Evolutionary conservation across 2,329 filamentous ascomycete genomes (phyloP).

Genomic region (Escovopsis sp.): DNA sequence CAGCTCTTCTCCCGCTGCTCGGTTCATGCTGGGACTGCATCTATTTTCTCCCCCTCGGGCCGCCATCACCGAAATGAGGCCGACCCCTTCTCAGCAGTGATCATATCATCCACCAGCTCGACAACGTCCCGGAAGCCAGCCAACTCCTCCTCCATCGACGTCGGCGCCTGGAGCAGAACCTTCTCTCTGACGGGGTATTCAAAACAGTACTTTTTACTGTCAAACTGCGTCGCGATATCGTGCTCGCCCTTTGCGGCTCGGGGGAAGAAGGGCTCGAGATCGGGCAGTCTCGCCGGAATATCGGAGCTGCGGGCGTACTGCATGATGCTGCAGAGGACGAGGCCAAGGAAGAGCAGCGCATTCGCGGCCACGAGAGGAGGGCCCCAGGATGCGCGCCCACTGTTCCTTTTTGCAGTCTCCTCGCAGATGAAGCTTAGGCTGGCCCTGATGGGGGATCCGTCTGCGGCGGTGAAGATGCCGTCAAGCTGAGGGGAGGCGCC

Average conservation of each 20-base stretch:
- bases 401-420: constrained; percentile 1
- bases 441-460: constrained; percentile 3
- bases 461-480: constrained; percentile 2
- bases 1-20: too few relatives aligned
- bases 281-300: too few relatives aligned
- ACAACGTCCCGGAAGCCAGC: constrained; percentile 32
- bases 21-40: too few relatives aligned
- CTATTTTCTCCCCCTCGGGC: too few relatives aligned
- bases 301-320: constrained; percentile 1
- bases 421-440: constrained; percentile 6
- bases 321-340: constrained; percentile 2
- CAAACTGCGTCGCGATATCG: too few relatives aligned
- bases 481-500: background rate
- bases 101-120: constrained; percentile 29
- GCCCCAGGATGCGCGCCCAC: constrained; percentile 2
- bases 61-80: too few relatives aligned
- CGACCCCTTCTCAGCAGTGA: constrained; percentile 28
- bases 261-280: too few relatives aligned
- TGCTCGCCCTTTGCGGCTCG: too few relatives aligned
- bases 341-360: background rate
- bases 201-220: background rate
- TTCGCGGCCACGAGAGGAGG: constrained; percentile 2
- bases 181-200: background rate
- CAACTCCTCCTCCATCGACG: constrained; percentile 32
- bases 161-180: constrained; percentile 2